Base-by-base conservation (phyloP, 805 yeast genomes). In the Saturnispora zaruensis region DNA sequence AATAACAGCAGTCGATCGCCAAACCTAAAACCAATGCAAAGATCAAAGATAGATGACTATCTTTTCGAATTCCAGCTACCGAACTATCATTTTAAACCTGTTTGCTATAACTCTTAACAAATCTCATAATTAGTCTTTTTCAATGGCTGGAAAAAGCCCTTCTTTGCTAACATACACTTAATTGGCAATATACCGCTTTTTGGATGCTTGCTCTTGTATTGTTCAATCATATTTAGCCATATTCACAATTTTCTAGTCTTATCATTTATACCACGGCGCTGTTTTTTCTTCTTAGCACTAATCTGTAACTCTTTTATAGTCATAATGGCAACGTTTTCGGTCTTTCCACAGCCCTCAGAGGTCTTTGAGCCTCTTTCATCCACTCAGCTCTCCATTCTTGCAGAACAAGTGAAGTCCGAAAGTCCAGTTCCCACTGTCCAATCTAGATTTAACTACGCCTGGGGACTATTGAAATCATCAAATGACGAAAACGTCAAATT, bases 361-460 rank as follows among this genome's bases (percentile, higher is more conserved):
- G 56, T 57, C 2, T 56, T 54, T 46, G 67, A 72, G 32, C 83
- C 95, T 0, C 73, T 90, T 21, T 73, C 90, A 0, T 74, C 77
- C 5, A 85, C 83, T 50, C 95, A 91, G 59, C 73, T 93, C 40
- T 82, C 79, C 14, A 76, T 89, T 1, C 75, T 93, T 28, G 82
- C 79, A 55, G 77, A 81, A 57, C 96, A 88, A 59, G 88, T 87
- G 38, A 77, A 80, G 25, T 72, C 83, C 1, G 98, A 93, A 63
- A 82, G 85, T 30, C 95, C 93, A 5, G 71, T 76, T 37, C 89
- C 87, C 0, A 75, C 90, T 0, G 75, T 86, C 0, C 97, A 89
- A 65, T 83, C 96, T 2, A 78, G 81, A 51, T 93, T 93, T 75
- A 93, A 95, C 66, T 87, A 86, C 59, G 95, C 97, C 0, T 93